These are phyloP conservation scores for Candida labiduridarum DNA, from an alignment of 1,139 yeast genomes.

Conservation along the genomic window DNA sequence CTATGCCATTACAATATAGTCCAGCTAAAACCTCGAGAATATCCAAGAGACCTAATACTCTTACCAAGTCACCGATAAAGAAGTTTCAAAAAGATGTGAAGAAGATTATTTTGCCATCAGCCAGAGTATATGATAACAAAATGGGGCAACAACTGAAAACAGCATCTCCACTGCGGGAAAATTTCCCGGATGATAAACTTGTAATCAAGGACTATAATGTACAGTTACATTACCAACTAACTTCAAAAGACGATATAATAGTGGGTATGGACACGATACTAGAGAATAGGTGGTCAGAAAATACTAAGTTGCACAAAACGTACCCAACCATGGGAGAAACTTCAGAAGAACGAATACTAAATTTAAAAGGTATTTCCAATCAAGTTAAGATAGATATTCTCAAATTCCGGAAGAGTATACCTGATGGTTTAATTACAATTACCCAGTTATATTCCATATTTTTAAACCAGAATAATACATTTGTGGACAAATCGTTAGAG, in stretches of 20 bases:
- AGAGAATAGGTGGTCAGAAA: constrained; percentile 44
- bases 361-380: constrained; percentile 37
- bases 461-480: constrained; percentile 41
- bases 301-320: constrained; percentile 27
- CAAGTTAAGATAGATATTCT: constrained; percentile 40
- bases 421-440: constrained; percentile 38
- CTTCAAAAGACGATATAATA: constrained; percentile 31
- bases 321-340: constrained; percentile 20
- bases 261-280: constrained; percentile 38
- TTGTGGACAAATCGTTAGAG: constrained; percentile 46
- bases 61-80: constrained; percentile 26
- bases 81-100: constrained; percentile 26
- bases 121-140: constrained; percentile 24
- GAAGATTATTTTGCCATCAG: constrained; percentile 28
- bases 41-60: constrained; percentile 17
- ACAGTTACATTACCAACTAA: constrained; percentile 42
- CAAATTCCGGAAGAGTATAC: constrained; percentile 36
- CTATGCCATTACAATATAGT: constrained; percentile 29
- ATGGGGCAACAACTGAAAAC: constrained; percentile 11
- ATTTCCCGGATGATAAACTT: constrained; percentile 17
- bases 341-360: constrained; percentile 34
- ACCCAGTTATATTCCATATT: constrained; percentile 47
- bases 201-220: constrained; percentile 37
- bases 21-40: constrained; percentile 47
- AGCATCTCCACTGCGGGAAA: constrained; percentile 5